These are phyloP conservation scores for Glycine latifolia DNA, from an alignment of 306 rosid genomes.

Conservation along the genomic window DNA sequence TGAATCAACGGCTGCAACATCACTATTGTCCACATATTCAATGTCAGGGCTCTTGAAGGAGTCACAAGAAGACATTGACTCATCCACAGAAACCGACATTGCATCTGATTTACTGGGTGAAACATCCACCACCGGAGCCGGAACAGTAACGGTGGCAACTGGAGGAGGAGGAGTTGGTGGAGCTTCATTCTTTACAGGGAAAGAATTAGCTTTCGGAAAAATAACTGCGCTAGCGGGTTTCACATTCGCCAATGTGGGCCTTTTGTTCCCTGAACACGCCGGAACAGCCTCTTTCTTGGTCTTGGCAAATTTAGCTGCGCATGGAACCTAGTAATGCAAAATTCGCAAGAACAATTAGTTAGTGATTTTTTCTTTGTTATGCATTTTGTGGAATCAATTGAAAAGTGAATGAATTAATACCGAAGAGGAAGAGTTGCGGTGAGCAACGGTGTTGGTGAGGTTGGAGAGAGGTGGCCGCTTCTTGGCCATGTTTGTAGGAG, in stretches of 20 bases:
- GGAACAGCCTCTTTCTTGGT: slow-evolving; percentile 64
- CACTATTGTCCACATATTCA: slow-evolving; percentile 82
- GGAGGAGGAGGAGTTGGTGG: neutral
- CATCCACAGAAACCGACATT: slow-evolving; percentile 81
- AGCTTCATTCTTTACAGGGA: slow-evolving; percentile 50
- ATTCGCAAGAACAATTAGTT: neutral
- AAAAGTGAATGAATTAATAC: slow-evolving; percentile 41
- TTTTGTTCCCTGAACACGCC: slow-evolving; percentile 41
- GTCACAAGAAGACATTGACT: slow-evolving; percentile 84
- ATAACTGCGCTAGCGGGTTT: slow-evolving; percentile 52
- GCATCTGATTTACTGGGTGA: slow-evolving; percentile 88
- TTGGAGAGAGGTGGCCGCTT: slow-evolving; percentile 88
- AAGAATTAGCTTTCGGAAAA: slow-evolving; percentile 53
- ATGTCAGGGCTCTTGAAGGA: slow-evolving; percentile 89
- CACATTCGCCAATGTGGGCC: slow-evolving; percentile 47
- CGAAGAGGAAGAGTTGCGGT: slow-evolving; percentile 55
- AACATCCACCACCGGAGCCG: slow-evolving; percentile 58
- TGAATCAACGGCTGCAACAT: slow-evolving; percentile 67
- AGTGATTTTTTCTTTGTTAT: neutral
- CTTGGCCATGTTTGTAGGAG: slow-evolving; percentile 45
- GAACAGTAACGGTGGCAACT: slow-evolving; percentile 40
- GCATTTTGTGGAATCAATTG: no score
- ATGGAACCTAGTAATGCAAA: slow-evolving; percentile 61
- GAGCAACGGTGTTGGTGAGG: slow-evolving; percentile 67
- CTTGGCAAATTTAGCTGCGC: slow-evolving; percentile 66